Evolutionary conservation across 1,284 basidiomycete genomes (phyloP).

Genomic region (Cutaneotrichosporon cutaneum): DNA sequence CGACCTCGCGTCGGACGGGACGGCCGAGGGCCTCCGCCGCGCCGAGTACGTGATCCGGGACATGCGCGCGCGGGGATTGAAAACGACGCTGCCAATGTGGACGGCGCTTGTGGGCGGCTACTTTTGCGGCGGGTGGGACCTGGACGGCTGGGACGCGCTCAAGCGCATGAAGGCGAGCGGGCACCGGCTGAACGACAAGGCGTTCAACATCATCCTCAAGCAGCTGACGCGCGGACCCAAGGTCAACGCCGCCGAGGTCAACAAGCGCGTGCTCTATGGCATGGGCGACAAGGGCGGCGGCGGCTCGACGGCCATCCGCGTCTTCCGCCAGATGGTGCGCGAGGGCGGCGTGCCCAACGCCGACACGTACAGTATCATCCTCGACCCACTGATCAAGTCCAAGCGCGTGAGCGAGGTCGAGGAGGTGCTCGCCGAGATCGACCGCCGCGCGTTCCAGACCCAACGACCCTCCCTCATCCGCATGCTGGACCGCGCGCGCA

Average conservation of each 20-base stretch:
- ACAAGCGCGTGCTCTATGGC: not conserved
- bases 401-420: conserved; percentile 58
- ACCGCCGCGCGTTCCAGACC: conserved; percentile 48
- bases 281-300: not conserved
- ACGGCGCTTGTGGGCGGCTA: conserved; percentile 51
- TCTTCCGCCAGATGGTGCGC: conserved; percentile 66
- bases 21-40: conserved; percentile 59
- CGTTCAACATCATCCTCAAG: conserved; percentile 72
- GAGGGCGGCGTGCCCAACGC: conserved; percentile 58
- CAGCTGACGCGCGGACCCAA: conserved; percentile 36
- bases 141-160: conserved; percentile 57
- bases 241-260: conserved; percentile 29
- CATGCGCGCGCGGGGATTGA: conserved; percentile 63
- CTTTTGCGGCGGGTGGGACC: conserved; percentile 46
- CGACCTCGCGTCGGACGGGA: conserved; percentile 63
- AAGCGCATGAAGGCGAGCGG: conserved; percentile 62
- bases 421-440: conserved; percentile 64
- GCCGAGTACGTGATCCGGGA: conserved; percentile 65
- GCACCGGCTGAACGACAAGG: conserved; percentile 60
- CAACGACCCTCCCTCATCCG: conserved; percentile 53
- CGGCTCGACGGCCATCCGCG: conserved; percentile 55
- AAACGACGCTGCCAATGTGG: conserved; percentile 49
- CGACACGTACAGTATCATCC: conserved; percentile 72
- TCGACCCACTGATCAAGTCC: conserved; percentile 62
- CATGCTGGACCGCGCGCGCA: conserved; percentile 40